Evolutionary conservation across 208 protist genomes (phyloP).

Genomic region (Crithidia fasciculata): DNA sequence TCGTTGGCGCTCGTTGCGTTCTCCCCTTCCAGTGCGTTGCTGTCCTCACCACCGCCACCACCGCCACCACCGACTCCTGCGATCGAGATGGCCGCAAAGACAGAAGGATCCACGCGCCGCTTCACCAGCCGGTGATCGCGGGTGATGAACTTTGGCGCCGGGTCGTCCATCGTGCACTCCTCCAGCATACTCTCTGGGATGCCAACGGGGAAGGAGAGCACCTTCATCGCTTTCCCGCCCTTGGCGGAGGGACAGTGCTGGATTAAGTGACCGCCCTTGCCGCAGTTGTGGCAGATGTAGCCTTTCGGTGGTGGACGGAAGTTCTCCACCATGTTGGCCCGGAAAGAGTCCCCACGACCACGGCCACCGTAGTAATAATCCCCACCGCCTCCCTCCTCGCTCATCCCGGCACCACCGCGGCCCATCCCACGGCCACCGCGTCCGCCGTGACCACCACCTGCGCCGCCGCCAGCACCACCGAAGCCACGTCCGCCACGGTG

Average conservation of each 20-base stretch:
- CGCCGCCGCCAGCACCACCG: conserved; percentile 6
- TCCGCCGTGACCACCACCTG: conserved; percentile 6
- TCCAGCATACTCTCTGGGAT: conserved; percentile 90
- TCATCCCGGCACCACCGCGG: conserved; percentile 19
- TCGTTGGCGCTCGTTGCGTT: not conserved
- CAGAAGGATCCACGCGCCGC: conserved; percentile 65
- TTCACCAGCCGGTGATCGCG: conserved; percentile 81
- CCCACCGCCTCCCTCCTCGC: conserved; percentile 9
- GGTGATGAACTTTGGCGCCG: conserved; percentile 89
- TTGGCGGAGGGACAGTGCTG: conserved; percentile 82
- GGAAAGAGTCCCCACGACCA: conserved; percentile 27
- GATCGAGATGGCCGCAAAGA: conserved; percentile 53
- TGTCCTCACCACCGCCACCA: not conserved
- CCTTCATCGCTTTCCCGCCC: conserved; percentile 52
- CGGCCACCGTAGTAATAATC: conserved; percentile 24
- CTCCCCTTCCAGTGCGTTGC: not conserved
- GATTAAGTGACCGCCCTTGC: conserved; percentile 84
- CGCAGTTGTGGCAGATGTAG: conserved; percentile 92
- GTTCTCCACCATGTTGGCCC: conserved; percentile 47
- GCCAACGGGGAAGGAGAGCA: conserved; percentile 78
- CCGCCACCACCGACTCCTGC: not conserved
- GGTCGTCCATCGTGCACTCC: conserved; percentile 89
- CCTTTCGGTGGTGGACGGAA: conserved; percentile 72
- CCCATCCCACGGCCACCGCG: conserved; percentile 1
- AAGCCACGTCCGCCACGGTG: conserved; percentile 36